A percentile compares a stretch with the other conserved stretches of the same genome.
phyloP scores from a whole-genome alignment of 768 basidiomycete species.

The Auriscalpium vulgare region DNA sequence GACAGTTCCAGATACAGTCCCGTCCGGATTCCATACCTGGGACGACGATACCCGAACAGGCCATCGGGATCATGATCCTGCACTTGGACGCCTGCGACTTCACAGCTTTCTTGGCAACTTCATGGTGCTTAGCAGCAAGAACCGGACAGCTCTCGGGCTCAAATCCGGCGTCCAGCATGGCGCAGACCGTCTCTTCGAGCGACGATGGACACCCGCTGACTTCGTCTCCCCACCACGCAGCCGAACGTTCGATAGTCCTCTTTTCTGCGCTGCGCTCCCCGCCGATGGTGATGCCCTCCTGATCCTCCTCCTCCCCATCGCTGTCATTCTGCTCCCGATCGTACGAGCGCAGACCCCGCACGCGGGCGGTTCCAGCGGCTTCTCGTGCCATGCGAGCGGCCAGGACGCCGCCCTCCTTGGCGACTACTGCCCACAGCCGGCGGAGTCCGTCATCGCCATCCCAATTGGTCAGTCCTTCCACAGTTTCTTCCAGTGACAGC shows the following conservation, averaged over 20 bases:
- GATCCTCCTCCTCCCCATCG: constrained; percentile 18
- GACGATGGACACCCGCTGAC: constrained; percentile 51
- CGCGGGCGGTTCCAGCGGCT: constrained; percentile 20
- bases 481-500: constrained; percentile 18
- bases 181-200: constrained; percentile 54
- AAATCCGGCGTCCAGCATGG: constrained; percentile 53
- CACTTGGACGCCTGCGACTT: constrained; percentile 35
- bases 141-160: constrained; percentile 39
- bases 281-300: constrained; percentile 7
- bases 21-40: constrained; percentile 32
- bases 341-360: constrained; percentile 15
- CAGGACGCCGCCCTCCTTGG: constrained; percentile 17
- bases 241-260: constrained; percentile 30
- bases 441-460: constrained; percentile 12
- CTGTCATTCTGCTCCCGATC: constrained; percentile 16
- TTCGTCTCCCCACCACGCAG: constrained; percentile 65
- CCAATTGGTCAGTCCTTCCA: constrained; percentile 20
- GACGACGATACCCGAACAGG: constrained; percentile 52
- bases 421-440: constrained; percentile 19
- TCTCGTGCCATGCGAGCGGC: constrained; percentile 18
- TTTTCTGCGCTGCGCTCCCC: background rate
- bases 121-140: constrained; percentile 44
- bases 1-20: background rate
- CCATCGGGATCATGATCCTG: constrained; percentile 46
- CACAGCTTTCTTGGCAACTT: constrained; percentile 38